Conservation (phyloP, 2,329 filamentous ascomycete species). For the Aureobasidium leucospermi region DNA sequence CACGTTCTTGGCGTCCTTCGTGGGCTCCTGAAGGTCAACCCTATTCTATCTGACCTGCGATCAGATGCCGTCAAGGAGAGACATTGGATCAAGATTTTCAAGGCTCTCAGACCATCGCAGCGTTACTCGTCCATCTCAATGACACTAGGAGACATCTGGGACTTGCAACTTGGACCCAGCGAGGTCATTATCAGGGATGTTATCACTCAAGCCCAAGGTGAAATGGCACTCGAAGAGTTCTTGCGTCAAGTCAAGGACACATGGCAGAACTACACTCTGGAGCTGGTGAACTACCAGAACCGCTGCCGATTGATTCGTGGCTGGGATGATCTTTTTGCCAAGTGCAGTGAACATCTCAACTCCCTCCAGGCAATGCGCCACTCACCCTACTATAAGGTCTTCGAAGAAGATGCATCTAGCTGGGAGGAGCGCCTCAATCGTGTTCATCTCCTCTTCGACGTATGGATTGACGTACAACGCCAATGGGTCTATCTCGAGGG, state of each 20-base stretch:
- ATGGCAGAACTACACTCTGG: constrained; percentile 91
- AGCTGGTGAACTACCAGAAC: constrained; percentile 94
- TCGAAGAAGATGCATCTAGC: constrained; percentile 89
- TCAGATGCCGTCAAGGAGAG: constrained; percentile 93
- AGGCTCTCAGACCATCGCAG: constrained; percentile 84
- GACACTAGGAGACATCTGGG: constrained; percentile 98
- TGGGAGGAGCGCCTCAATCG: constrained; percentile 99
- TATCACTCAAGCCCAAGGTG: constrained; percentile 89
- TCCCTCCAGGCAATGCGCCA: constrained; percentile 98
- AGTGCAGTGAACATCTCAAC: constrained; percentile 96
- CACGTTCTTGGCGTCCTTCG: constrained; percentile 90
- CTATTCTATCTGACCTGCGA: constrained; percentile 80
- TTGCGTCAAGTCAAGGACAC: constrained; percentile 91
- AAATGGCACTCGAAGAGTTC: constrained; percentile 98
- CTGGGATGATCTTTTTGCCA: constrained; percentile 96
- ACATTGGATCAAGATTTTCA: constrained; percentile 98
- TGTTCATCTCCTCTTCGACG: constrained; percentile 94
- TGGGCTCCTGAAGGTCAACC: constrained; percentile 83
- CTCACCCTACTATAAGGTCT: constrained; percentile 98
- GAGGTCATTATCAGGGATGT: constrained; percentile 87
- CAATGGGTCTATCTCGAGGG: constrained; percentile 99
- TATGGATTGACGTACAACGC: constrained; percentile 99
- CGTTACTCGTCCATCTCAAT: constrained; percentile 90
- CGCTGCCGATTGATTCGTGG: constrained; percentile 96
- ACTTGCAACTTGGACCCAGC: constrained; percentile 80